Evolutionary conservation across 2,329 filamentous ascomycete genomes (phyloP), one percentile per base, ranked within the genome.

Genomic region (Apiospora rasikravindrae): DNA sequence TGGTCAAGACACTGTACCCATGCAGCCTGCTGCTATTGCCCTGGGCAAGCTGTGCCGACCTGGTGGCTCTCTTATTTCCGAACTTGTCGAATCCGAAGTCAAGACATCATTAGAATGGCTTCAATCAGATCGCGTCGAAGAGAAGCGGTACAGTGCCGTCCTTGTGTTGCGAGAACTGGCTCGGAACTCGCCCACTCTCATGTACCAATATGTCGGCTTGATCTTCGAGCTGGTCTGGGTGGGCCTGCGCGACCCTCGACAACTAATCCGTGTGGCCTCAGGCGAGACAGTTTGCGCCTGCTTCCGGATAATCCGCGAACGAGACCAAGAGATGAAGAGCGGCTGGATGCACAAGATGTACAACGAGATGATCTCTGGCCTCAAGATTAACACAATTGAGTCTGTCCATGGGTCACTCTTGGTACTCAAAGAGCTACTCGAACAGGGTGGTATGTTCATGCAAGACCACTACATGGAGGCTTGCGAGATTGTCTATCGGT

Each of bases 381-480:
- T 99, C 76, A 91, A 92, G 80, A 89, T 92, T 69, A 93, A 91
- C 77, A 94, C 94, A 24, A 89, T 97, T 71, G 96, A 99, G 81
- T 93, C 91, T 73, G 92, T 97, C 57, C 97, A 99, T 80, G 96
- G 94, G n/a, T 98, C 96, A 1, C 88, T 99, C 53, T 88, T 99
- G 26, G 95, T 97, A 1, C 88, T 98, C 78, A 97, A 96, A 81
- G 96, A 98, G 83, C 88, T 99, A 67, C 90, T 99, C 24, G 90
- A 96, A 74, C 96, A 98, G 81, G 96, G 96, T 70, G 95, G 95
- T 77, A 99, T 99, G 96, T 99, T 97, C 82, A 98, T 99, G 96
- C 95, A 98, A 78, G 94, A 95, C 51, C 91, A 95, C 80, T 99
- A 98, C 82, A 90, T 92, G 72, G 94, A 97, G 77, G 92, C 94